These are phyloP conservation scores for Malassezia sympodialis DNA, from an alignment of 1,284 basidiomycete species.

Conservation along the genomic window DNA sequence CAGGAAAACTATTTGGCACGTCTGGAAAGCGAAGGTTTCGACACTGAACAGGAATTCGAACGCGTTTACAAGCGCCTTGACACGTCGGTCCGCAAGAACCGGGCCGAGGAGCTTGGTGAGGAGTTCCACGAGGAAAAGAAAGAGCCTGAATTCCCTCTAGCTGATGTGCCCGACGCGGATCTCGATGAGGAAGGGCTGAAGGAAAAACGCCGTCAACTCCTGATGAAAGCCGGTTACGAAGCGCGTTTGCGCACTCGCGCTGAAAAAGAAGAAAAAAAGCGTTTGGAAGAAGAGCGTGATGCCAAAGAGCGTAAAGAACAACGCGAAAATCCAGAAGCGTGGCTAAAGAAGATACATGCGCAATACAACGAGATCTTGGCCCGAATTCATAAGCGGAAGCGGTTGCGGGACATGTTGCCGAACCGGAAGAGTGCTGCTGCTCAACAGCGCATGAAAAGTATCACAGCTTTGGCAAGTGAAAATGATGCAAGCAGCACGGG, in stretches of 20 bases:
- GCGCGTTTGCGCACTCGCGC: conserved; percentile 72
- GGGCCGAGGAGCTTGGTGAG: conserved; percentile 62
- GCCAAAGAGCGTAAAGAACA: conserved; percentile 75
- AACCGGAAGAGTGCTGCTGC: conserved; percentile 90
- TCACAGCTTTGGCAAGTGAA: conserved; percentile 72
- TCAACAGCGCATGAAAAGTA: conserved; percentile 93
- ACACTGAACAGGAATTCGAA: conserved; percentile 58
- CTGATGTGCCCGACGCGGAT: conserved; percentile 83
- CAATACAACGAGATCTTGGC: conserved; percentile 57
- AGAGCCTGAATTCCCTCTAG: conserved; percentile 70
- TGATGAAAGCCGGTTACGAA: conserved; percentile 90
- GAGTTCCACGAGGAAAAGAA: conserved; percentile 53
- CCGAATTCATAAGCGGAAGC: conserved; percentile 73
- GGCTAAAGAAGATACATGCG: conserved; percentile 29
- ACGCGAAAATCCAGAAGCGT: conserved; percentile 31
- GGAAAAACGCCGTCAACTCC: conserved; percentile 85
- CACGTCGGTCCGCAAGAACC: conserved; percentile 57
- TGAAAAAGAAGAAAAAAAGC: conserved; percentile 71
- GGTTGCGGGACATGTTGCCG: conserved; percentile 69
- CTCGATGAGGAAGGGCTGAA: conserved; percentile 85
- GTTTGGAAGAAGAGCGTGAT: conserved; percentile 55
- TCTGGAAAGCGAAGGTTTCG: conserved; percentile 58
- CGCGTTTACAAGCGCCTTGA: conserved; percentile 69
- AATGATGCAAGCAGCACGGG: conserved; percentile 37
- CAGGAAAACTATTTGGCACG: conserved; percentile 65